A percentile compares a stretch with the other conserved stretches of the same genome.
phyloP scores from a whole-genome alignment of 2,329 filamentous ascomycete genomes.

The Microdochium bolleyi region DNA sequence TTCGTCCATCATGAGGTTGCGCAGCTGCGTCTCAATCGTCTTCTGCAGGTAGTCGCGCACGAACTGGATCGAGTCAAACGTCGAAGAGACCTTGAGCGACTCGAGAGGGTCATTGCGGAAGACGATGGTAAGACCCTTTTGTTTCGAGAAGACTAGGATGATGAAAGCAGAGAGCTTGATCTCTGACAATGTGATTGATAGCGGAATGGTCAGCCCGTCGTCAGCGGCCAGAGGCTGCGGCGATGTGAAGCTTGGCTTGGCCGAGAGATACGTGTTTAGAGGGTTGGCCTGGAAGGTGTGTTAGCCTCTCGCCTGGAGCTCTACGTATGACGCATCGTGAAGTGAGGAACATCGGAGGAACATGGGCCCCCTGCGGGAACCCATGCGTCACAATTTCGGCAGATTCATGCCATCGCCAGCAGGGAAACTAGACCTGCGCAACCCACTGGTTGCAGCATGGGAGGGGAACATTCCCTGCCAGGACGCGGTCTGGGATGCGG shows the following conservation, averaged over 20 bases:
- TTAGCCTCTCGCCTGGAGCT: constrained; percentile 35
- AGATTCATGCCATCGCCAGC: not conserved
- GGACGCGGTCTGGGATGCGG: not conserved
- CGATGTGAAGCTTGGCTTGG: constrained; percentile 86
- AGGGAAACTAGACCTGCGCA: not conserved
- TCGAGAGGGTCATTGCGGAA: constrained; percentile 98
- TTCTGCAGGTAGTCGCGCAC: constrained; percentile 94
- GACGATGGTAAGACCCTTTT: constrained; percentile 92
- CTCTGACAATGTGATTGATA: constrained; percentile 92
- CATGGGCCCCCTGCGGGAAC: constrained; percentile 15
- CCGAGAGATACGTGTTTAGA: constrained; percentile 88
- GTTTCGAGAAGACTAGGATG: constrained; percentile 93
- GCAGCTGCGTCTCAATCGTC: constrained; percentile 88
- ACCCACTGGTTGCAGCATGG: not conserved
- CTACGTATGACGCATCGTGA: constrained; percentile 13
- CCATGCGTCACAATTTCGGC: constrained; percentile 18
- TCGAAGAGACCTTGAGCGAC: constrained; percentile 95
- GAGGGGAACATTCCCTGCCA: not conserved
- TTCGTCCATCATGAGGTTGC: constrained; percentile 96
- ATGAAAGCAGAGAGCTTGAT: constrained; percentile 96
- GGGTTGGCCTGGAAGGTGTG: constrained; percentile 69
- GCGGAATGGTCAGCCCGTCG: constrained; percentile 89
- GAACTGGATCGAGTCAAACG: constrained; percentile 97
- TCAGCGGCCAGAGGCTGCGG: constrained; percentile 86
- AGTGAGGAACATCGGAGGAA: constrained; percentile 15